A percentile compares a stretch with the other conserved stretches of the same genome.
These are phyloP conservation scores for Fusarium nanum DNA, from an alignment of 2,329 filamentous ascomycete genomes.

Conservation along the genomic window DNA sequence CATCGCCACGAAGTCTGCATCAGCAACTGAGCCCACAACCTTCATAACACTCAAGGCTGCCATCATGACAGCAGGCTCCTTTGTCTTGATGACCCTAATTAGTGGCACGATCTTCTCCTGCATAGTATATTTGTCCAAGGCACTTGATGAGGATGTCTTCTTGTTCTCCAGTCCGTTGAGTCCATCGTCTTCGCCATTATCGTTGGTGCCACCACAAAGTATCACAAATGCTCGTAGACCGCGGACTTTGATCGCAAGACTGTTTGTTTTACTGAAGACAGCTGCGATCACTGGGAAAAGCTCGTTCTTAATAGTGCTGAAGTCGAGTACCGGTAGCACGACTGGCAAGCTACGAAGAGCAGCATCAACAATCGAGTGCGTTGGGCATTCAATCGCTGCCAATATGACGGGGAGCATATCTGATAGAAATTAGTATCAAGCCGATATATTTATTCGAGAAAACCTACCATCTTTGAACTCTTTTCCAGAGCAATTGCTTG, in stretches of 20 bases:
- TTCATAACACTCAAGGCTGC: constrained; percentile 86
- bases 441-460: constrained; percentile 8
- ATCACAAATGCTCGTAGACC: constrained; percentile 91
- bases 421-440: constrained; percentile 48
- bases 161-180: constrained; percentile 78
- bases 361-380: constrained; percentile 88
- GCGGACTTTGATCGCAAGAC: constrained; percentile 92
- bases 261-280: constrained; percentile 93
- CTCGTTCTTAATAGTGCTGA: constrained; percentile 96
- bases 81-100: constrained; percentile 93
- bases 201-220: constrained; percentile 80
- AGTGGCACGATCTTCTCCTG: constrained; percentile 96
- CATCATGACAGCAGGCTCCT: constrained; percentile 98
- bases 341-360: constrained; percentile 81
- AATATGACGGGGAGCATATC: constrained; percentile 90
- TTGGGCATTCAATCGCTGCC: constrained; percentile 86
- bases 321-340: constrained; percentile 90
- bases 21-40: constrained; percentile 83
- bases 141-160: constrained; percentile 76
- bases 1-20: constrained; percentile 91
- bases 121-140: constrained; percentile 96
- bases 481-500: constrained; percentile 85
- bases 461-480: constrained; percentile 90
- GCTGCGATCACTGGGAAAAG: constrained; percentile 91
- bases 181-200: constrained; percentile 70